Evolutionary conservation across 75 land plant species (phyloP), one percentile per base, ranked within the genome.

Genomic region (Pinus taeda): DNA sequence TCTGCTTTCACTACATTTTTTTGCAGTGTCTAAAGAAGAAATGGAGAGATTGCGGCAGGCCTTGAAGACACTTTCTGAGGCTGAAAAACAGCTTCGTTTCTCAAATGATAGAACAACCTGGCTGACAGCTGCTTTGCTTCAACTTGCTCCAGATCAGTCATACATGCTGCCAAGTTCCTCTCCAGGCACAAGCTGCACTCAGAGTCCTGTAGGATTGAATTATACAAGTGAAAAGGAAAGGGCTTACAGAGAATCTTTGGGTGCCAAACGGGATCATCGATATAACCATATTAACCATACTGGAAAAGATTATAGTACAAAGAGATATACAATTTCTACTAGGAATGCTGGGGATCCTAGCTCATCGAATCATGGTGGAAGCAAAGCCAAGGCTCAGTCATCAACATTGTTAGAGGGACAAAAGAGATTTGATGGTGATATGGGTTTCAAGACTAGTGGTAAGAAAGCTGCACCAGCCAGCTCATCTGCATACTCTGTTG

Each of bases 61-160:
- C 59, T 75, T 97, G 71, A 97, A 87, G 74, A 91, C 88, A n/a
- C 83, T 97, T 15, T 95, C 98, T 39, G 96, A 95, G 75, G 95
- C 99, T 21, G 99, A 97, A 77, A 97, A 97, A 77, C 98, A 97
- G 76, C 77, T 97, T 73, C 85, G 99, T 55, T 71, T 74, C 26
- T 85, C 99, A 74, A 93, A 79, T 80, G 98, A 95, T 75, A 87
- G 84, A 79, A 73, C 91, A 70, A 97, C 99, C 2, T 95, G 99
- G 99, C 83, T 97, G 2, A 93, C 98, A 59, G 98, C 96, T 80
- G 96, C 95, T 22, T 80, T 97, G 49, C 93, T 97, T 72, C 98
- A 97, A 79, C 93, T 97, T 80, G 99, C 96, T 74, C 99, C 98
- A 57, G 98, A 97, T 80, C 93, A 93, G 57, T 92, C 94, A 71